Evolutionary conservation across 768 basidiomycete genomes (phyloP).

Genomic region (Amanita pallidorosea): DNA sequence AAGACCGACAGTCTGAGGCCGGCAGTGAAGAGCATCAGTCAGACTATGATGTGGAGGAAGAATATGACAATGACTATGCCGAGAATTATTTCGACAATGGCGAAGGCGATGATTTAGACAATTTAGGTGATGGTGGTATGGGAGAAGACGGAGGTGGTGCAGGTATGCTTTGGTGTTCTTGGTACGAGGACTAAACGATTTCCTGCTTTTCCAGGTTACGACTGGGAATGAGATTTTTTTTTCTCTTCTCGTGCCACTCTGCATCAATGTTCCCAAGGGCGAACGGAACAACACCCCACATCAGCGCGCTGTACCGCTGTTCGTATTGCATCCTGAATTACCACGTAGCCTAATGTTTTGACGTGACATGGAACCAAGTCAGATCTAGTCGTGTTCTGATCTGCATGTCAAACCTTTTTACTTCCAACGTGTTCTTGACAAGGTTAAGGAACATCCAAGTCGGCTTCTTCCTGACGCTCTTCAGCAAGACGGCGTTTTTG

Average conservation of each 20-base stretch:
- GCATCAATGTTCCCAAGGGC: neutral
- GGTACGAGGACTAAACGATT: neutral
- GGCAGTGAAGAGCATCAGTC: constrained; percentile 57
- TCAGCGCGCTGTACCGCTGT: neutral
- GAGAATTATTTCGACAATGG: constrained; percentile 90
- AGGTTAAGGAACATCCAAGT: neutral
- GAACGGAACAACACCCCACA: neutral
- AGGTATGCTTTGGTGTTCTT: neutral
- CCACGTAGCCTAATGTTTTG: neutral
- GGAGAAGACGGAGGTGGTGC: constrained; percentile 56
- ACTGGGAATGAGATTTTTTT: constrained; percentile 2
- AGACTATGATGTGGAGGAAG: constrained; percentile 84
- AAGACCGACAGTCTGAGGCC: constrained; percentile 49
- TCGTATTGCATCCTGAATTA: neutral
- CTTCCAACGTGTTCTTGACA: neutral
- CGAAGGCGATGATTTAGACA: constrained; percentile 72
- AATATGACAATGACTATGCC: constrained; percentile 86
- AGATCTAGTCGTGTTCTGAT: neutral
- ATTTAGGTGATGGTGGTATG: constrained; percentile 61
- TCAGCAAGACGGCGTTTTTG: neutral
- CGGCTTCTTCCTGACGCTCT: neutral
- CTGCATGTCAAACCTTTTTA: neutral
- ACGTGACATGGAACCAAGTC: neutral
- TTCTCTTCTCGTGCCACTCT: neutral
- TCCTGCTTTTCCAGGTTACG: constrained; percentile 1